phyloP scores from a whole-genome alignment of 2,329 filamentous ascomycete genomes.

The Aureobasidium zeae region DNA sequence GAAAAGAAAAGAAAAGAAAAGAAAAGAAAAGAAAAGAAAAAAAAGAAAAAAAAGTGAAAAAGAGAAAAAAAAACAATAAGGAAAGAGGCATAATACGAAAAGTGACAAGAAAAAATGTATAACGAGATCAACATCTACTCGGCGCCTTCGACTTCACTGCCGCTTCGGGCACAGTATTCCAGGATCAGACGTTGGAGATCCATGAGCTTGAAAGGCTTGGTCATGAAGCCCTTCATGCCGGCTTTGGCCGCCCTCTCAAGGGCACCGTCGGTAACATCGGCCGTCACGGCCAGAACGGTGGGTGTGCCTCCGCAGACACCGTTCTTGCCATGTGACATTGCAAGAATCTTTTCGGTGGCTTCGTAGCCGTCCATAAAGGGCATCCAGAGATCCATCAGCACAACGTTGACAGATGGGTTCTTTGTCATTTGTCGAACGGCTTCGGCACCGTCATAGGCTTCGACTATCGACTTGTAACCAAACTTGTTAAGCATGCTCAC shows the following conservation, averaged over 20 bases:
- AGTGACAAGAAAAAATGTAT: background rate
- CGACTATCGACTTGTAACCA: conserved; percentile 53
- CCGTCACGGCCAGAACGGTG: conserved; percentile 54
- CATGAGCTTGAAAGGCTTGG: conserved; percentile 55
- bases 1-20: too few relatives aligned
- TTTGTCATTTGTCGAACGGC: conserved; percentile 51
- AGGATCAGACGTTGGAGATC: conserved; percentile 53
- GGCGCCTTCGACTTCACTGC: conserved; percentile 9
- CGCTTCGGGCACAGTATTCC: conserved; percentile 34
- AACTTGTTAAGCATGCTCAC: conserved; percentile 58
- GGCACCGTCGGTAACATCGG: conserved; percentile 57
- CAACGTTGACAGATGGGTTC: conserved; percentile 45
- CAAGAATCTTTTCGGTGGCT: conserved; percentile 54
- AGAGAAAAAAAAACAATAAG: background rate
- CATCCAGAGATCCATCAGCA: conserved; percentile 73
- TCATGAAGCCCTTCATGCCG: conserved; percentile 60
- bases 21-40: too few relatives aligned
- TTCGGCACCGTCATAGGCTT: conserved; percentile 60
- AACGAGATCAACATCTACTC: background rate
- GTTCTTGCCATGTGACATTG: conserved; percentile 31
- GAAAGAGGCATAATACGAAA: too few relatives aligned
- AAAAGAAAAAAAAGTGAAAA: background rate
- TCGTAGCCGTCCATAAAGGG: conserved; percentile 64
- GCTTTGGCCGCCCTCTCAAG: conserved; percentile 50
- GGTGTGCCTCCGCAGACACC: conserved; percentile 22